Percentiles rank a stretch among this genome's conserved stretches.
Evolutionary conservation across 2,329 filamentous ascomycete genomes (phyloP).

Genomic region (Aureobasidium leucospermi): DNA sequence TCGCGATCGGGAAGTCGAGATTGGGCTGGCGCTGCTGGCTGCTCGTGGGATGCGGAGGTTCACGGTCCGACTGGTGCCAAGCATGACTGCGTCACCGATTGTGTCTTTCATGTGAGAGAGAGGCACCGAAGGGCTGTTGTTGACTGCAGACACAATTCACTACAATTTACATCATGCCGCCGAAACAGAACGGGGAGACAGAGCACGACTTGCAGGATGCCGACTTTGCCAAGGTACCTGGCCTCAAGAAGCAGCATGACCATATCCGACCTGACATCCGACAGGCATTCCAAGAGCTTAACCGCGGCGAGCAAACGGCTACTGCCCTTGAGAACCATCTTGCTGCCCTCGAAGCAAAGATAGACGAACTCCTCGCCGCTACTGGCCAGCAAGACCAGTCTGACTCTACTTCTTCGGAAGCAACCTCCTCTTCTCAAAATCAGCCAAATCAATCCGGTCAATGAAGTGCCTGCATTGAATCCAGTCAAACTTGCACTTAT

Average conservation of each 20-base stretch:
- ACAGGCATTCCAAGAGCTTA: conserved; percentile 44
- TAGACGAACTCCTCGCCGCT: conserved; percentile 45
- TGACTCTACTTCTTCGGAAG: not conserved
- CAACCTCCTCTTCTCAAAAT: not conserved
- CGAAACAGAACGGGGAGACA: not conserved
- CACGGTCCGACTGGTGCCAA: not conserved
- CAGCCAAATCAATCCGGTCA: not conserved
- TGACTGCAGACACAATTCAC: not conserved
- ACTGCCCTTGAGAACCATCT: conserved; percentile 49
- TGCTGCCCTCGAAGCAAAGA: conserved; percentile 47
- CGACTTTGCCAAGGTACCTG: conserved; percentile 17
- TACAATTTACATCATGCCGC: not conserved
- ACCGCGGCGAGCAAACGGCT: conserved; percentile 50
- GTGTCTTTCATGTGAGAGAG: not conserved
- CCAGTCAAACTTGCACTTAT: no score
- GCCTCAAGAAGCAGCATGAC: not conserved
- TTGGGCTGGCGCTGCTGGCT: not conserved
- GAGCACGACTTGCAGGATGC: conserved; percentile 13
- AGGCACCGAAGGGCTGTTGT: not conserved
- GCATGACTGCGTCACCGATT: not conserved
- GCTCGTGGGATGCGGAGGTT: not conserved
- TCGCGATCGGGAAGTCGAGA: not conserved
- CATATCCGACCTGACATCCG: not conserved
- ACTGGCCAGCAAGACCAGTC: conserved; percentile 31
- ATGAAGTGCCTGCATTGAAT: not conserved